Conservation (phyloP, 495 filamentous ascomycete species). For the Penicillium antarcticum region DNA sequence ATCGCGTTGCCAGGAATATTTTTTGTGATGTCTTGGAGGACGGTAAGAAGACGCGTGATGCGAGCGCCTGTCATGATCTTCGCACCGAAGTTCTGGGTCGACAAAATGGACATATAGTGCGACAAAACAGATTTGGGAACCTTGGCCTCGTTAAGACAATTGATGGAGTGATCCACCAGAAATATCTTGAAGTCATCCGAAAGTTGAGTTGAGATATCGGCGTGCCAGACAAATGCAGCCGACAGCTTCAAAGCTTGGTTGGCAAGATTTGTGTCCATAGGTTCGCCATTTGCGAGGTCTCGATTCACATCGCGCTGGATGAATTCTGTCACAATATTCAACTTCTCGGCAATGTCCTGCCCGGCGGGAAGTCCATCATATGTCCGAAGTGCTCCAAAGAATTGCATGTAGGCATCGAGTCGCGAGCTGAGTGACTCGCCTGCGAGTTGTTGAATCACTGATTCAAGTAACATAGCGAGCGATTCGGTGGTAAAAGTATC, state of each 20-base stretch:
- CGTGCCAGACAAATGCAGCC: slow-evolving; percentile 66
- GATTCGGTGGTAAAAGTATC: slow-evolving; percentile 38
- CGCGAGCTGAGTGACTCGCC: slow-evolving; percentile 62
- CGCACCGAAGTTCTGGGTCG: slow-evolving; percentile 69
- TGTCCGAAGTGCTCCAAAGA: slow-evolving; percentile 70
- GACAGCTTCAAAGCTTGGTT: slow-evolving; percentile 75
- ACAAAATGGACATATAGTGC: slow-evolving; percentile 73
- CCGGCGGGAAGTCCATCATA: slow-evolving; percentile 73
- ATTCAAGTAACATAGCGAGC: slow-evolving; percentile 75
- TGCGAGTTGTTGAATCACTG: slow-evolving; percentile 72
- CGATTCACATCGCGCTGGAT: slow-evolving; percentile 71
- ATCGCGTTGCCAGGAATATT: slow-evolving; percentile 75
- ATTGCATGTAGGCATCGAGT: slow-evolving; percentile 81
- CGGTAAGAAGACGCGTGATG: slow-evolving; percentile 61
- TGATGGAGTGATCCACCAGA: slow-evolving; percentile 74
- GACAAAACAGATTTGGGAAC: slow-evolving; percentile 73
- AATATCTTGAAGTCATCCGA: slow-evolving; percentile 75
- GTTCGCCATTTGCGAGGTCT: slow-evolving; percentile 26
- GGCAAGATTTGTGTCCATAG: slow-evolving; percentile 59
- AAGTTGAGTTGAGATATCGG: slow-evolving; percentile 58
- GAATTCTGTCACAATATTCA: slow-evolving; percentile 69
- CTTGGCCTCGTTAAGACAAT: slow-evolving; percentile 57
- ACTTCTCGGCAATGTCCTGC: slow-evolving; percentile 68
- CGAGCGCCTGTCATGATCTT: slow-evolving; percentile 70
- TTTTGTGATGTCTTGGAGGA: slow-evolving; percentile 67